Evolutionary conservation across 441 rosid species (phyloP), one percentile per base, ranked within the genome.

Genomic region (Erodium chrysanthum): DNA sequence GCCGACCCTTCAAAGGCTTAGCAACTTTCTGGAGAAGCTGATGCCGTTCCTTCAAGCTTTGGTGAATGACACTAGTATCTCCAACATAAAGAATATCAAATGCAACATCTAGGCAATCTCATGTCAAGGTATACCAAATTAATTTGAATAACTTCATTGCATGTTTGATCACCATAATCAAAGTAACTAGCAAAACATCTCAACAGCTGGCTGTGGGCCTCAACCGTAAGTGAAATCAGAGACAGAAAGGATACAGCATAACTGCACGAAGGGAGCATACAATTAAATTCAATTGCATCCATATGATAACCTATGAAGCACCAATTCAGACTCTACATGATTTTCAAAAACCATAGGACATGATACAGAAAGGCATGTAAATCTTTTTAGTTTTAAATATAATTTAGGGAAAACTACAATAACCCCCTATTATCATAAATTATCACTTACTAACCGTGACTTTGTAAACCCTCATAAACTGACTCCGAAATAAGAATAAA

Each of bases 21-120:
- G 91, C 89, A 70, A 84, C 83, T 78, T 84, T 84, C 70, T 46
- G 75, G 64, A 94, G 90, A 72, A 91, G 88, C 65, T 88, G 91
- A 70, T 91, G 96, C 27, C 98, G 85, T 77, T 94, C 98, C 84
- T 85, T 88, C 81, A 94, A 85, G 76, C 86, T 88, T 81, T 85
- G 97, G 82, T 94, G 98, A 80, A 94, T 88, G 70, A 94, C 91
- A 65, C 98, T 94, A 44, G 97, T 91, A 78, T 94, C 98, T 62
- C 98, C 90, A 65, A 86, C 86, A 74, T 94, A 94, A 73, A 94
- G 97, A 75, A 91, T 76, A 79, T 94, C 98, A 81, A 94, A 94
- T 74, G 89, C 93, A 82, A 91, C 89, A 89, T 88, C 98, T 94
- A 81, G 20, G 60, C 50, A 66, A 71, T 74, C 64, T 11, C 61